A percentile compares a stretch with the other conserved stretches of the same genome.
These are phyloP conservation scores for Thielaviopsis ethacetica DNA, from an alignment of 2,329 filamentous ascomycete species.

Conservation along the genomic window DNA sequence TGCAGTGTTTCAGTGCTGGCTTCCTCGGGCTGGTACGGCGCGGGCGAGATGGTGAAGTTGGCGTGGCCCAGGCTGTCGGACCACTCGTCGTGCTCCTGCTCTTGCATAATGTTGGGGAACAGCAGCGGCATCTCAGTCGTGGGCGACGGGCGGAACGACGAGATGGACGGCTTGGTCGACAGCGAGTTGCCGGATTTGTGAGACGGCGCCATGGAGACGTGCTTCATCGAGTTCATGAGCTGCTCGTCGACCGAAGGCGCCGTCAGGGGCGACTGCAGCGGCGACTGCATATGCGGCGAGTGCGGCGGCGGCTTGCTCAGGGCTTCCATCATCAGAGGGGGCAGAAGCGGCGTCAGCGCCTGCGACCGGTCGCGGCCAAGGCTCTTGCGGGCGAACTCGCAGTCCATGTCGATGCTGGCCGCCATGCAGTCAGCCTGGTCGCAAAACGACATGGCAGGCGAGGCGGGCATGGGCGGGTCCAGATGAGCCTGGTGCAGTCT, in stretches of 20 bases:
- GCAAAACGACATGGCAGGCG: constrained; percentile 47
- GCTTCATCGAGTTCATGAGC: constrained; percentile 28
- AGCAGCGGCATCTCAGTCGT: constrained; percentile 40
- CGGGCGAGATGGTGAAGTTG: constrained; percentile 76
- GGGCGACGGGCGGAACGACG: constrained; percentile 52
- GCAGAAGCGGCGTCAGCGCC: constrained; percentile 70
- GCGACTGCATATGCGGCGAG: constrained; percentile 48
- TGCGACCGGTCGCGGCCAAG: constrained; percentile 39
- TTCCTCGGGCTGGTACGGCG: constrained; percentile 55
- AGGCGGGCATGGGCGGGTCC: constrained; percentile 40
- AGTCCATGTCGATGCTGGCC: constrained; percentile 26
- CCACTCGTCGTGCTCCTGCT: constrained; percentile 60
- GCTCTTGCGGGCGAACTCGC: constrained; percentile 3
- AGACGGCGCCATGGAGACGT: constrained; percentile 21
- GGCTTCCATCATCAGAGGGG: constrained; percentile 53
- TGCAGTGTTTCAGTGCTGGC: constrained; percentile 41
- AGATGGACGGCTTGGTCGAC: constrained; percentile 51
- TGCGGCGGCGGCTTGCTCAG: constrained; percentile 17
- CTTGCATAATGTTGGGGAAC: constrained; percentile 44
- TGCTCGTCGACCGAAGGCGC: constrained; percentile 34
- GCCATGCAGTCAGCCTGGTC: constrained; percentile 35
- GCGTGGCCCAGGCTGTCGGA: constrained; percentile 74
- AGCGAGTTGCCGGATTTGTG: constrained; percentile 31
- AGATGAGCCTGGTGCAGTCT: constrained; percentile 24
- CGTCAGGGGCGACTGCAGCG: constrained; percentile 60